These are phyloP conservation scores for Colletotrichum ledebouriae DNA, from an alignment of 2,329 filamentous ascomycete genomes.

Conservation along the genomic window DNA sequence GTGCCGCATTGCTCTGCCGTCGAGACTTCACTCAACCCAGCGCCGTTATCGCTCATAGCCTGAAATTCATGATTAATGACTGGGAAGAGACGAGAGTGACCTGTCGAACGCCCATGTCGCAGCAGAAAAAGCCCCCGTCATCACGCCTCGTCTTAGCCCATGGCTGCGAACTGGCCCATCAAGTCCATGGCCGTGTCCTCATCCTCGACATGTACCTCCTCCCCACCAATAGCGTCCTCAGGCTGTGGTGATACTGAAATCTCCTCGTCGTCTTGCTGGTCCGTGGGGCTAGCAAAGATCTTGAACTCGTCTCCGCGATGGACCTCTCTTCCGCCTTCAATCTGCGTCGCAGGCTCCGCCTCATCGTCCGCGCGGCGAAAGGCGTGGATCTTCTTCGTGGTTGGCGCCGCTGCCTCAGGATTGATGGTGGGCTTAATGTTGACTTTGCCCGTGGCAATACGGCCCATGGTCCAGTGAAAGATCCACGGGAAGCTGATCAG, in stretches of 20 bases:
- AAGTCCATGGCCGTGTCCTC: constrained; percentile 39
- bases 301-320: constrained; percentile 42
- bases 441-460: constrained; percentile 66
- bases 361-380: constrained; percentile 15
- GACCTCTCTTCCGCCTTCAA: constrained; percentile 42
- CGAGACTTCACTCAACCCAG: constrained; percentile 13
- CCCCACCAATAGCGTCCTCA: constrained; percentile 24
- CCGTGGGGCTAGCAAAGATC: constrained; percentile 36
- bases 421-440: constrained; percentile 28
- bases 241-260: constrained; percentile 27
- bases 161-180: constrained; percentile 28
- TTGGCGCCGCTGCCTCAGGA: constrained; percentile 17
- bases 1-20: not conserved
- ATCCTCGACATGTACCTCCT: constrained; percentile 37
- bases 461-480: constrained; percentile 79
- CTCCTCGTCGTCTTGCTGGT: constrained; percentile 12
- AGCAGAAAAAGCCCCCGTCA: constrained; percentile 29
- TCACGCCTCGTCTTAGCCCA: constrained; percentile 23
- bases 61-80: constrained; percentile 22
- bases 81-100: constrained; percentile 21
- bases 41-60: constrained; percentile 23
- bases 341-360: constrained; percentile 29
- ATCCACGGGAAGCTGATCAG: constrained; percentile 96
- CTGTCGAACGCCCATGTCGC: constrained; percentile 40
- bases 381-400: constrained; percentile 19